These are phyloP conservation scores for Madurella fahalii DNA, from an alignment of 2,329 filamentous ascomycete genomes.

Conservation along the genomic window DNA sequence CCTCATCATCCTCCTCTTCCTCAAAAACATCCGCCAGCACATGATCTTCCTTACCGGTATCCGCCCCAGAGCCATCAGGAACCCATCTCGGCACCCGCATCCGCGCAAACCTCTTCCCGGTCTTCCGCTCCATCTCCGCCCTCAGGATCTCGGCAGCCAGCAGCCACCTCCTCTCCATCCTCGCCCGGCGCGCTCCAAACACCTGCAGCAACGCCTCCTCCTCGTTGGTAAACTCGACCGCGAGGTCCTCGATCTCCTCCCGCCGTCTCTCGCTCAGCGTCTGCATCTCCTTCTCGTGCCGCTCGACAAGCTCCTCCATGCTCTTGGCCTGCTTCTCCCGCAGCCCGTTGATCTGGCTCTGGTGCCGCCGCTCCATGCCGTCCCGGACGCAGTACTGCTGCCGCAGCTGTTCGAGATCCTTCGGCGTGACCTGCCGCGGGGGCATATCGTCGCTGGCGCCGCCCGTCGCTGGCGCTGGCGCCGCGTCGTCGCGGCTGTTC, in stretches of 20 bases:
- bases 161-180: slow-evolving; percentile 48
- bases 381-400: slow-evolving; percentile 60
- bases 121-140: slow-evolving; percentile 46
- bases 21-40: too few relatives aligned
- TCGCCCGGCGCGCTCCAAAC: slow-evolving; percentile 43
- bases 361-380: slow-evolving; percentile 55
- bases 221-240: slow-evolving; percentile 45
- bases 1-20: background rate
- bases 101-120: slow-evolving; percentile 41
- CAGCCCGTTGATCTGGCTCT: slow-evolving; percentile 61
- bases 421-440: slow-evolving; percentile 53
- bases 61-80: background rate
- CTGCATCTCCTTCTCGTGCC: slow-evolving; percentile 50
- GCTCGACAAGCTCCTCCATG: slow-evolving; percentile 54
- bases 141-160: slow-evolving; percentile 51
- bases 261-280: slow-evolving; percentile 43
- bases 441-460: slow-evolving; percentile 35
- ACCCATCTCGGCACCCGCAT: slow-evolving; percentile 41
- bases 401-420: slow-evolving; percentile 54
- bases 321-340: slow-evolving; percentile 60
- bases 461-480: background rate
- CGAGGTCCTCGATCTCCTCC: slow-evolving; percentile 47
- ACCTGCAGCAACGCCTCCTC: slow-evolving; percentile 43
- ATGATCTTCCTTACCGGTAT: too few relatives aligned
- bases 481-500: background rate